phyloP scores from a whole-genome alignment of 2,329 filamentous ascomycete species.

The Exophiala dermatitidis region DNA sequence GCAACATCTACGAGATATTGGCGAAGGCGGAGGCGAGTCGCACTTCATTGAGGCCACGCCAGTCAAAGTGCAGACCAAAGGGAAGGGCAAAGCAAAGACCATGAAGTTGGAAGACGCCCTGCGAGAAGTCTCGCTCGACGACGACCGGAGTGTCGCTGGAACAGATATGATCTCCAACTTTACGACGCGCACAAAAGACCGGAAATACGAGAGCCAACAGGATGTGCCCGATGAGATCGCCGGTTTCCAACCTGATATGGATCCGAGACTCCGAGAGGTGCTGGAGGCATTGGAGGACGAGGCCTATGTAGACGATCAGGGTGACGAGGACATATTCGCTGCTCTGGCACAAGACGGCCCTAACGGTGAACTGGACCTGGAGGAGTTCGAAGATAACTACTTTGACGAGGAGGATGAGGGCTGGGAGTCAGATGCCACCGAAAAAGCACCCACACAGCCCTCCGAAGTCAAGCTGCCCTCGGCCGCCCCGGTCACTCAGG shows the following conservation, averaged over 20 bases:
- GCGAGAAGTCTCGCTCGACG: conserved; percentile 47
- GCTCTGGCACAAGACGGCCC: conserved; percentile 60
- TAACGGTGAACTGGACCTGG: conserved; percentile 60
- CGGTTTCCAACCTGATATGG: conserved; percentile 97
- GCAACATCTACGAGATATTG: conserved; percentile 94
- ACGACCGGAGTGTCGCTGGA: conserved; percentile 39
- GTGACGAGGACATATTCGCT: conserved; percentile 75
- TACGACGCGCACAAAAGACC: conserved; percentile 44
- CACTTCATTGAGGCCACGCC: conserved; percentile 68
- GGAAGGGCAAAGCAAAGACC: conserved; percentile 62
- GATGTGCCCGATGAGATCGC: conserved; percentile 83
- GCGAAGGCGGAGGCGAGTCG: conserved; percentile 59
- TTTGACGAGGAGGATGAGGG: conserved; percentile 65
- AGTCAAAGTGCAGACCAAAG: conserved; percentile 53
- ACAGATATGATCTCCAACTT: conserved; percentile 59
- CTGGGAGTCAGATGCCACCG: conserved; percentile 92
- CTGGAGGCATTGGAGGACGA: conserved; percentile 93
- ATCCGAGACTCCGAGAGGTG: conserved; percentile 81
- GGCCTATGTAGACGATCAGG: conserved; percentile 76
- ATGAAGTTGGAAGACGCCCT: conserved; percentile 82
- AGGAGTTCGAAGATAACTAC: conserved; percentile 65
- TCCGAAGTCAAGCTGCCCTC: conserved; percentile 17
- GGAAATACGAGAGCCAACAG: conserved; percentile 87
- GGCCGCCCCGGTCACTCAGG: not conserved
- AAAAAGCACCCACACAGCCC: conserved; percentile 50